A percentile compares a stretch with the other conserved stretches of the same genome.
These are phyloP conservation scores for Penicillium hordei DNA, from an alignment of 2,329 filamentous ascomycete species.

Conservation along the genomic window DNA sequence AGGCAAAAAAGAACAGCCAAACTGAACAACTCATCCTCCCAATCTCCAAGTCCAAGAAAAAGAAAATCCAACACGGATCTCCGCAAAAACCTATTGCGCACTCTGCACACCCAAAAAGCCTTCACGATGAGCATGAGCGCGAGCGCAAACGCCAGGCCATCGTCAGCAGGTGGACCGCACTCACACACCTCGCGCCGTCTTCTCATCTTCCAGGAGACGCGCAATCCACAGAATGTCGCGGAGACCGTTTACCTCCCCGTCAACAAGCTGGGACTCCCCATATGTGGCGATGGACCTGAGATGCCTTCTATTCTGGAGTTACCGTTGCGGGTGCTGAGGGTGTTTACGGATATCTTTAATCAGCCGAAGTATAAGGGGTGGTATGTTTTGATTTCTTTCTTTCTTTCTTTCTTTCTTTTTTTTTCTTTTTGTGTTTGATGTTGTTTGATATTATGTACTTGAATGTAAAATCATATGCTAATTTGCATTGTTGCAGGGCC, in stretches of 20 bases:
- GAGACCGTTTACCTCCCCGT: slow-evolving; percentile 35
- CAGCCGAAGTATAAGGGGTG: slow-evolving; percentile 41
- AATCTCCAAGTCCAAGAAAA: background rate
- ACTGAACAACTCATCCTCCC: background rate
- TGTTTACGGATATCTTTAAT: slow-evolving; percentile 44
- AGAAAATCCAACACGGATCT: slow-evolving; percentile 1
- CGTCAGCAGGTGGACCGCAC: background rate
- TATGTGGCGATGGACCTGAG: slow-evolving; percentile 35
- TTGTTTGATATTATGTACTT: background rate
- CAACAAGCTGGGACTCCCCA: slow-evolving; percentile 39
- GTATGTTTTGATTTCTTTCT: slow-evolving; percentile 21
- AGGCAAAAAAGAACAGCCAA: slow-evolving; percentile 2
- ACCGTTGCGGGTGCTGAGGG: slow-evolving; percentile 34
- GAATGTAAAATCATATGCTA: background rate
- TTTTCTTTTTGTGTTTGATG: background rate
- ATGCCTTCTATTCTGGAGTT: slow-evolving; percentile 37
- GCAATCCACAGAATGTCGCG: slow-evolving; percentile 30
- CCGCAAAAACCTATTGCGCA: slow-evolving; percentile 2
- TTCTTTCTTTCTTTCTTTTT: background rate
- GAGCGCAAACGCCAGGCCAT: slow-evolving; percentile 12
- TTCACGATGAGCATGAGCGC: slow-evolving; percentile 6
- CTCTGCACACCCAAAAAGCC: slow-evolving; percentile 3
- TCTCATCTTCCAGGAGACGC: slow-evolving; percentile 41
- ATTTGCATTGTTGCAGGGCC: slow-evolving; percentile 26
- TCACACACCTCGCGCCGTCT: slow-evolving; percentile 26